Base-by-base conservation (phyloP, 352 stramenopile genomes). In the Blastocystis sp. region DNA sequence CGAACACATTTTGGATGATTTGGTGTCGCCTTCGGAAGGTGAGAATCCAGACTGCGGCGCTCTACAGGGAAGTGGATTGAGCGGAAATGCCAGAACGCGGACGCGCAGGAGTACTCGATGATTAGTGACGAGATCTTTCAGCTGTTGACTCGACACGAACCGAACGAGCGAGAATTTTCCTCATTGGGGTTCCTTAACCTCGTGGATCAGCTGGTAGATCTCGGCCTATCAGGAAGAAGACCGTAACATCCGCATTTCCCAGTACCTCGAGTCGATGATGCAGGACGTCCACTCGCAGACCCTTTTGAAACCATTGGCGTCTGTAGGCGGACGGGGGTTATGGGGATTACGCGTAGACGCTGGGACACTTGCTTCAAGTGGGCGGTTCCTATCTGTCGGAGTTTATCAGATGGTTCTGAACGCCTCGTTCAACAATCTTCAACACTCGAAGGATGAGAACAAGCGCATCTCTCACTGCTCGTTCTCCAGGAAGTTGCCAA, bases 401-500 rank as follows among this genome's bases (percentile, higher is more conserved):
- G 23, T 88, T 88, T 34, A 88, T 76, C 23, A 19, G n/a, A 34
- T 34, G 60, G 66, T 65, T 19, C 11, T 88, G 23, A 62, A 41
- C 17, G 64, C 69, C 45, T 65, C 64, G n/a, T 79, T 88, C 28
- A 60, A 70, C n/a, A 79, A 53, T 77, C 67, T 88, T 5, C 28
- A 78, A 41, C 23, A 28, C 17, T 88, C 78, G 10, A 88, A 76
- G 19, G 67, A 79, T 88, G 62, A 76, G 21, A 52, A 62, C 45
- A 88, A 88, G 52, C 64, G 78, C 40, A 64, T 88, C 48, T 76
- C 9, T 19, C 78, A 59, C 67, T 88, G 9, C 74, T 86, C 14
- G 64, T 95, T 60, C 90, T 96, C 23, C 86, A 93, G 10, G 92
- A 94, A 67, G 90, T 96, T 28, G 93, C 93, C 11, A 90, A 91